Percentiles rank a stretch among this genome's conserved stretches.
phyloP scores from a whole-genome alignment of 257 asterid species.

The Cynanchum wilfordii region DNA sequence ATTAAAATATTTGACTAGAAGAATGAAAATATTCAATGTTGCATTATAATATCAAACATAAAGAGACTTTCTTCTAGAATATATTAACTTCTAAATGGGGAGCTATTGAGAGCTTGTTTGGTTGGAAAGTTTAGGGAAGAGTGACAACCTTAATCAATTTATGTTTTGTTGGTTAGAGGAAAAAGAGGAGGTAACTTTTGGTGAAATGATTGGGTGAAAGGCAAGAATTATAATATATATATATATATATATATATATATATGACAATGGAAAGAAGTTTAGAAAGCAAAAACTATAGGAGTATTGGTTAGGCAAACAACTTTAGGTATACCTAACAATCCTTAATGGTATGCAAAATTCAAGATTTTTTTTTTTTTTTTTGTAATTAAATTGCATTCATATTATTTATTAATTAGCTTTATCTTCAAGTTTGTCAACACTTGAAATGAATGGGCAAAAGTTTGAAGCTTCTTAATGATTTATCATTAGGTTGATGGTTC shows the following conservation, averaged over 20 bases:
- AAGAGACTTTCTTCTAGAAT: neutral
- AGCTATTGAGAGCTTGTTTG: neutral
- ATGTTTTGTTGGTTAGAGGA: neutral
- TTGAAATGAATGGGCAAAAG: no score
- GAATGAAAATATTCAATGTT: no score
- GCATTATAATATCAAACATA: no score
- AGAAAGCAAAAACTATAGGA: neutral
- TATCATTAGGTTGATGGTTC: no score
- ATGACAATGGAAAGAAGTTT: neutral
- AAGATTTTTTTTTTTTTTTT: no score
- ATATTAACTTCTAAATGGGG: neutral
- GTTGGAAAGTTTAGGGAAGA: neutral
- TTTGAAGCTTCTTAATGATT: no score
- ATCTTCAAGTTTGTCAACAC: no score
- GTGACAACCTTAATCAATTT: neutral
- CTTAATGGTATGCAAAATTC: neutral
- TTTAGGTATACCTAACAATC: constrained; percentile 22
- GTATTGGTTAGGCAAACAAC: constrained; percentile 15
- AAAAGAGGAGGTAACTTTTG: neutral
- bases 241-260: no score
- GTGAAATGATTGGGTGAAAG: constrained; percentile 7
- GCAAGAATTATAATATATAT: neutral
- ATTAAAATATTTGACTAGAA: no score
- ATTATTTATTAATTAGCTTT: no score
- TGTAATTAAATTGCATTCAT: no score